These are phyloP conservation scores for Tympanopsis confertula DNA, from an alignment of 2,329 filamentous ascomycete genomes.

Conservation along the genomic window DNA sequence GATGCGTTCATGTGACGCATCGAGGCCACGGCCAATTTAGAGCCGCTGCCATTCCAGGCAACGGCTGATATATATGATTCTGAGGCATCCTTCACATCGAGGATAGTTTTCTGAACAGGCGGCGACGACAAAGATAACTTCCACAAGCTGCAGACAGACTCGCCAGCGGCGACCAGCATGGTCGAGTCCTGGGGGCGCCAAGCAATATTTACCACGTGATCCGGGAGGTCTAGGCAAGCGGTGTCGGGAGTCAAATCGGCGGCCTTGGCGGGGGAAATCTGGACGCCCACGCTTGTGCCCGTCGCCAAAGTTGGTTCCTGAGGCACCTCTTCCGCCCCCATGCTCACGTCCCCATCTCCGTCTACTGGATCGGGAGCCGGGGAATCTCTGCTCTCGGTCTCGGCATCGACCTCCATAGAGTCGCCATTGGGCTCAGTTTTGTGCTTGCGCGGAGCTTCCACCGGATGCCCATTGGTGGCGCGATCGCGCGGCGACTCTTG, in stretches of 20 bases:
- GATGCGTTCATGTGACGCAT: constrained; percentile 26
- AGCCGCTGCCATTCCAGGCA: constrained; percentile 29
- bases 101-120: constrained; percentile 19
- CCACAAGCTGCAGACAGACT: constrained; percentile 30
- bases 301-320: constrained; percentile 25
- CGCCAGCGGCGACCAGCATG: constrained; percentile 24
- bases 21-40: constrained; percentile 30
- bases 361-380: constrained; percentile 3
- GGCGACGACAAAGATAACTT: constrained; percentile 17
- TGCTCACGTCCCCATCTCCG: not conserved
- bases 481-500: not conserved
- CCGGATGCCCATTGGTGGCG: not conserved
- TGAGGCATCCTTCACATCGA: constrained; percentile 18
- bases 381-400: constrained; percentile 8
- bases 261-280: constrained; percentile 32
- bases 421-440: not conserved
- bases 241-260: constrained; percentile 29
- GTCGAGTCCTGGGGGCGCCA: constrained; percentile 31
- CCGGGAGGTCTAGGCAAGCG: constrained; percentile 22
- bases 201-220: constrained; percentile 23
- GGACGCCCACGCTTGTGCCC: constrained; percentile 30
- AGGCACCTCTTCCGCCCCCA: constrained; percentile 8
- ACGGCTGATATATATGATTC: constrained; percentile 25
- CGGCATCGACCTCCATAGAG: not conserved
- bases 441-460: not conserved